These are phyloP conservation scores for Melastoma malabathricum DNA, from an alignment of 345 rosid genomes.

Conservation along the genomic window DNA sequence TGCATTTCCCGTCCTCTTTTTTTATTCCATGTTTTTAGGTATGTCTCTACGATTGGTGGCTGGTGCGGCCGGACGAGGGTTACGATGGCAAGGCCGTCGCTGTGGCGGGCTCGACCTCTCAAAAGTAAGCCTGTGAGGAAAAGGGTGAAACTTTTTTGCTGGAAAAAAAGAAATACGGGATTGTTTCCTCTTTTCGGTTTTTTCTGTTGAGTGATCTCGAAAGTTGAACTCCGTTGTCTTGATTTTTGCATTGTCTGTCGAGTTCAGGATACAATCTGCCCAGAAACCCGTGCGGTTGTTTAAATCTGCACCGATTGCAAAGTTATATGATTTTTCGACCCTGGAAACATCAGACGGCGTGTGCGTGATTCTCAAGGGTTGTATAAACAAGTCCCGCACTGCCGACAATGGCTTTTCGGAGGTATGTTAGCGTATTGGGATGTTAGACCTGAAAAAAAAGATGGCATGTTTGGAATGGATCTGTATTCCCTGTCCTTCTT, in stretches of 20 bases:
- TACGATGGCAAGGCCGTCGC: conserved; percentile 1
- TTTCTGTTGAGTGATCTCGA: background rate
- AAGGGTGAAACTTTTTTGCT: background rate
- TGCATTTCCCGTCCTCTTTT: background rate
- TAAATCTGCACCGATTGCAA: conserved; percentile 59
- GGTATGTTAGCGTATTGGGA: conserved; percentile 18
- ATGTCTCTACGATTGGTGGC: conserved; percentile 4
- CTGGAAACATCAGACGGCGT: conserved; percentile 64
- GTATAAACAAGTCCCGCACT: conserved; percentile 35
- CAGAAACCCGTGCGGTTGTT: conserved; percentile 40
- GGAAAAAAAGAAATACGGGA: background rate
- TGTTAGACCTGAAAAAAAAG: too few species aligned
- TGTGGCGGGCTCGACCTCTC: conserved; percentile 1
- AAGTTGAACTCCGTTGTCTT: background rate
- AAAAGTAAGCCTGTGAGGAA: background rate
- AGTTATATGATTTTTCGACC: conserved; percentile 38
- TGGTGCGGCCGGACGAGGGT: background rate
- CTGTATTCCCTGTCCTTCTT: background rate
- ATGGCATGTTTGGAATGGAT: too few species aligned
- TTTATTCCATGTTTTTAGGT: background rate
- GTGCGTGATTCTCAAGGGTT: conserved; percentile 37
- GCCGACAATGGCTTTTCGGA: conserved; percentile 44
- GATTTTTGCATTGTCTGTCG: conserved; percentile 2
- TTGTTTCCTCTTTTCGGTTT: background rate
- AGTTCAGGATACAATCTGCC: conserved; percentile 3